phyloP scores from a whole-genome alignment of 2,329 filamentous ascomycete species.

The Metarhizium sp. region DNA sequence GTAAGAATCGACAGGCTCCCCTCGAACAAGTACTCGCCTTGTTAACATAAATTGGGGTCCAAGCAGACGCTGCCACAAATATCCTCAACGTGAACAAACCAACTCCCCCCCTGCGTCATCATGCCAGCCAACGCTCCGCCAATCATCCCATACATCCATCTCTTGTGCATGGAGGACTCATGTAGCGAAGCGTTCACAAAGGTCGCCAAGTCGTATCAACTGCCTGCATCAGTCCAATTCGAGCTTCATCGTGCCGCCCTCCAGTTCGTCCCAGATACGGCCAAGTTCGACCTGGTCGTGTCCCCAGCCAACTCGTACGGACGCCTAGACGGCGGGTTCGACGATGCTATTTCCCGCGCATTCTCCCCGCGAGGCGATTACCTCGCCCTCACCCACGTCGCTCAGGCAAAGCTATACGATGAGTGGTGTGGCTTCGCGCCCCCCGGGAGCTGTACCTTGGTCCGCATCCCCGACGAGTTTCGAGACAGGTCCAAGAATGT shows the following conservation, averaged over 20 bases:
- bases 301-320: conserved; percentile 47
- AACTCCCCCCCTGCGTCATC: not conserved
- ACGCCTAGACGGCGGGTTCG: conserved; percentile 43
- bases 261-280: conserved; percentile 20
- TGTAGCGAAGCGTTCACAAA: conserved; percentile 29
- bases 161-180: conserved; percentile 8
- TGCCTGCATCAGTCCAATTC: conserved; percentile 19
- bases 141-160: conserved; percentile 9
- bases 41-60: no score
- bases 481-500: conserved; percentile 20
- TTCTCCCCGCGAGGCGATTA: conserved; percentile 36
- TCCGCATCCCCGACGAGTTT: conserved; percentile 32
- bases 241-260: conserved; percentile 31
- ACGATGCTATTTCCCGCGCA: conserved; percentile 41
- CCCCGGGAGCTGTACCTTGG: conserved; percentile 38
- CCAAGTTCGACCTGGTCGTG: conserved; percentile 38
- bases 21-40: no score
- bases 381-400: conserved; percentile 34
- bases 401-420: conserved; percentile 34
- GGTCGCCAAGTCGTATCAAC: conserved; percentile 21
- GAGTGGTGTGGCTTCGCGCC: conserved; percentile 40
- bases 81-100: not conserved
- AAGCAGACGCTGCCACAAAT: no score
- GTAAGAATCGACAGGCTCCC: no score
- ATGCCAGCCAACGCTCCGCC: not conserved